Evolutionary conservation across 306 rosid species (phyloP).

Genomic region (Castanopsis chinensis): DNA sequence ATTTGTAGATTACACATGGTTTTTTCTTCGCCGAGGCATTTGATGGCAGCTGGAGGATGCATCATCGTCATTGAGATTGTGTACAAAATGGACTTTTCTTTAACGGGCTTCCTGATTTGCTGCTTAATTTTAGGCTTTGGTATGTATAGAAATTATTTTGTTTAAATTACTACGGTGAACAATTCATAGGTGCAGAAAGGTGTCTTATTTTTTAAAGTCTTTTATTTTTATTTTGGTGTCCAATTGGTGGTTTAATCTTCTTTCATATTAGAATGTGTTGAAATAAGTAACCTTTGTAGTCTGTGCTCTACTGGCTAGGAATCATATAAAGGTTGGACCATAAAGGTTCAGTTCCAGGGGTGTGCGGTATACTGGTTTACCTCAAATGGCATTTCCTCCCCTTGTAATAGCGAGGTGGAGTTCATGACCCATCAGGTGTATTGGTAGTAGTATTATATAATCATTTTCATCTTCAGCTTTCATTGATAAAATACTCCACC

Average conservation of each 20-base stretch:
- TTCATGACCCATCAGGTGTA: no score
- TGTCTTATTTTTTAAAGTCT: neutral
- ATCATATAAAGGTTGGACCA: neutral
- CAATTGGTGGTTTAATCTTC: neutral
- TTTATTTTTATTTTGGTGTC: neutral
- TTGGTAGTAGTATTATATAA: neutral
- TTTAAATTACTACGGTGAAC: slow-evolving; percentile 10
- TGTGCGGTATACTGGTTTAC: no score
- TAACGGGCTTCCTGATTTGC: slow-evolving; percentile 71
- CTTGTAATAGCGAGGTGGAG: no score
- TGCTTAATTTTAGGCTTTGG: slow-evolving; percentile 90
- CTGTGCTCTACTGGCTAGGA: neutral
- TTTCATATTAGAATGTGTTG: neutral
- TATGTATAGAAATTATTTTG: slow-evolving; percentile 35
- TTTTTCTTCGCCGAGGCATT: slow-evolving; percentile 95
- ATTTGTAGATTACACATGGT: slow-evolving; percentile 88
- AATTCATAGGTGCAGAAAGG: slow-evolving; percentile 2
- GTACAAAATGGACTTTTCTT: slow-evolving; percentile 88
- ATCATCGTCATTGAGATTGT: slow-evolving; percentile 75
- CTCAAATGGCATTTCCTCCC: no score
- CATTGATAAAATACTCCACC: neutral
- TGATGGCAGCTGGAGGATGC: slow-evolving; percentile 89
- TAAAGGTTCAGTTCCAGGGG: no score
- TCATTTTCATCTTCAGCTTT: neutral
- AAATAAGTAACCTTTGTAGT: neutral